A percentile compares a stretch with the other conserved stretches of the same genome.
These are phyloP conservation scores for Termitomyces sp. DNA, from an alignment of 1,284 basidiomycete genomes.

Conservation along the genomic window DNA sequence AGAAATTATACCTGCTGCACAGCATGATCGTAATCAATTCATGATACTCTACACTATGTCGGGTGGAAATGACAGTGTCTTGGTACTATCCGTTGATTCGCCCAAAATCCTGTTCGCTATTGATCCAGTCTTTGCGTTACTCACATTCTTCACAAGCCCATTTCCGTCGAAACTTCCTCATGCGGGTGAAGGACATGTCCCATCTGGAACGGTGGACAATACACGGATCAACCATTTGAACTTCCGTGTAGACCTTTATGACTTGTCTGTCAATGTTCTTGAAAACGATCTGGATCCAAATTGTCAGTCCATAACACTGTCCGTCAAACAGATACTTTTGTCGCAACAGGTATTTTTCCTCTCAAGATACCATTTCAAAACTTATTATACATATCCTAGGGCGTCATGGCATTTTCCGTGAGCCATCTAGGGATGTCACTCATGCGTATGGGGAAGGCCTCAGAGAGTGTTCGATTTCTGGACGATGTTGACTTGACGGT, in stretches of 20 bases:
- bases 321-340: conserved; percentile 82
- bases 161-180: conserved; percentile 30
- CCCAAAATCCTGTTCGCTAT: conserved; percentile 93
- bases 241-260: conserved; percentile 88
- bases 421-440: conserved; percentile 92
- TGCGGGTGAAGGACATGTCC: not conserved
- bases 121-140: conserved; percentile 86
- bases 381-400: conserved; percentile 35
- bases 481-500: conserved; percentile 91
- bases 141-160: conserved; percentile 80
- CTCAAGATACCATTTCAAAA: not conserved
- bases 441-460: conserved; percentile 79
- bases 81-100: conserved; percentile 87
- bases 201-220: conserved; percentile 9
- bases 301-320: conserved; percentile 85
- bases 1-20: conserved; percentile 91
- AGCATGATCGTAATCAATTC: conserved; percentile 89
- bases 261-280: conserved; percentile 86
- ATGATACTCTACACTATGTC: conserved; percentile 89
- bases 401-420: conserved; percentile 80
- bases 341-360: conserved; percentile 74
- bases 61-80: conserved; percentile 49
- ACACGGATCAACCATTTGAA: conserved; percentile 29
- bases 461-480: conserved; percentile 87
- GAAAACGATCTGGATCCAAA: conserved; percentile 80